Conservation (phyloP, 164 flowering plant species). For the Stephania japonica region DNA sequence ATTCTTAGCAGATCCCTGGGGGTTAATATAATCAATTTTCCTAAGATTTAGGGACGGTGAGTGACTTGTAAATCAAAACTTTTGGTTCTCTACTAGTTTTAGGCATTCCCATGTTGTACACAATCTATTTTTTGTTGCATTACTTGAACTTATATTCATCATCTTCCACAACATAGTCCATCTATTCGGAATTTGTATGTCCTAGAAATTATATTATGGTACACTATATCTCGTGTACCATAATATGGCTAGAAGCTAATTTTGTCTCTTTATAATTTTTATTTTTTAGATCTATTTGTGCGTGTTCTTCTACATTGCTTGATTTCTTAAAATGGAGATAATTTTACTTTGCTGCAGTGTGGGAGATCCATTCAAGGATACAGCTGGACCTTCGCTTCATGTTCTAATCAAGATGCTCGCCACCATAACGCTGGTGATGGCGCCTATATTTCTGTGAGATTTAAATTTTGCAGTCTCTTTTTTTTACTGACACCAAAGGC, state of each 20-base stretch:
- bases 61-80: background rate
- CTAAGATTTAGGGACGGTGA: background rate
- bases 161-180: no score
- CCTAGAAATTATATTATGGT: background rate
- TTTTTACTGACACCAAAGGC: background rate
- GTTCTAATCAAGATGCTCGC: slow-evolving; percentile 98
- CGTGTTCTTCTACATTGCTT: background rate
- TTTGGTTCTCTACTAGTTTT: background rate
- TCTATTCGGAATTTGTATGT: background rate
- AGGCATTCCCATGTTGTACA: background rate
- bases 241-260: background rate
- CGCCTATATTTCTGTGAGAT: slow-evolving; percentile 79
- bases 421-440: slow-evolving; percentile 95
- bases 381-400: slow-evolving; percentile 98
- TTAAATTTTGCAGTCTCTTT: background rate
- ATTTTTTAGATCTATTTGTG: background rate
- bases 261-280: background rate
- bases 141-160: no score
- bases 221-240: background rate
- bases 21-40: background rate
- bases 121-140: no score
- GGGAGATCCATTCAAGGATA: slow-evolving; percentile 98
- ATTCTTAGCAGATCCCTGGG: background rate
- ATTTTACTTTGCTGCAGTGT: slow-evolving; percentile 49
- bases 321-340: background rate